Percentiles rank a stretch among this genome's conserved stretches.
phyloP scores from a whole-genome alignment of 208 protist genomes.

The Trichomonas tenax region DNA sequence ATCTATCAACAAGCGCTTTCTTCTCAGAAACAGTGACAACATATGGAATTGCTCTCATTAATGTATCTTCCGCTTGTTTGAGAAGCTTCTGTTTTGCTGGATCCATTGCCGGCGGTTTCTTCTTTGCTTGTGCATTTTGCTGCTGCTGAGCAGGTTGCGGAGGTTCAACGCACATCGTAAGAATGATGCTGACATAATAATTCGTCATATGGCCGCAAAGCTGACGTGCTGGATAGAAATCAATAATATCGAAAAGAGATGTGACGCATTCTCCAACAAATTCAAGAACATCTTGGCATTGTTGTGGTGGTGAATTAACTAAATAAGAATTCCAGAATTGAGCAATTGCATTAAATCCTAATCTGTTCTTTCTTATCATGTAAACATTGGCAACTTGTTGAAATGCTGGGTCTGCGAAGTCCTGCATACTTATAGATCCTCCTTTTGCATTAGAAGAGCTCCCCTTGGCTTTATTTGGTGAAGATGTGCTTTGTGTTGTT shows the following conservation, averaged over 20 bases:
- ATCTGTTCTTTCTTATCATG: not conserved
- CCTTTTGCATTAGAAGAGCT: not conserved
- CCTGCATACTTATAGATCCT: not conserved
- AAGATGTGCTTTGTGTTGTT: not conserved
- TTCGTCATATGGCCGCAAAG: not conserved
- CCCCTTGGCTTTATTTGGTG: not conserved
- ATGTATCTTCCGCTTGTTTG: not conserved
- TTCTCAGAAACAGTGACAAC: not conserved
- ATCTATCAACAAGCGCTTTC: not conserved
- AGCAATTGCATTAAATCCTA: not conserved
- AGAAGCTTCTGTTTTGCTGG: slow-evolving; percentile 11
- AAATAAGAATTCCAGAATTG: not conserved
- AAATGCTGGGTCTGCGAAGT: not conserved
- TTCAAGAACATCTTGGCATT: not conserved
- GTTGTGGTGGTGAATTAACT: not conserved
- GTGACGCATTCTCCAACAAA: not conserved
- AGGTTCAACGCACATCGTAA: not conserved
- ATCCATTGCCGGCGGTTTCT: not conserved
- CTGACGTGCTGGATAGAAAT: not conserved
- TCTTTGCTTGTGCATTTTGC: not conserved
- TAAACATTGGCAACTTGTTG: not conserved
- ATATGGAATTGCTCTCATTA: not conserved
- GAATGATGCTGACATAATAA: not conserved
- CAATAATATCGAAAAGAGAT: not conserved
- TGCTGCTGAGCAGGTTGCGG: not conserved